Conservation (phyloP, 139 green algal genomes). For the Tetraselmis striata region DNA sequence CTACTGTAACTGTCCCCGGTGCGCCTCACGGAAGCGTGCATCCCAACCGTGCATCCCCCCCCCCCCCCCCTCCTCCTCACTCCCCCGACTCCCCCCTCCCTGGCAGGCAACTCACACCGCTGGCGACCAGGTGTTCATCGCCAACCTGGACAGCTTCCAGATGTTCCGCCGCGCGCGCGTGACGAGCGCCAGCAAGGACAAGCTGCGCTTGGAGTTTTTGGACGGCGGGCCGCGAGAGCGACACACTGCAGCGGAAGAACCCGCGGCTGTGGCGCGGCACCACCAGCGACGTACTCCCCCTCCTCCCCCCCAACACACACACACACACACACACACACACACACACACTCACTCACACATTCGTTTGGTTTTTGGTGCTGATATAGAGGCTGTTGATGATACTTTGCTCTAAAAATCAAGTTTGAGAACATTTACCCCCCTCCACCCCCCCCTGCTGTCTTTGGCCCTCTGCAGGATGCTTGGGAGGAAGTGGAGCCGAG, state of each 20-base stretch:
- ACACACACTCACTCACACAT: neutral
- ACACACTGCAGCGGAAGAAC: neutral
- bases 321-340: neutral
- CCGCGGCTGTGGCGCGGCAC: neutral
- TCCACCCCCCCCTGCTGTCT: no score
- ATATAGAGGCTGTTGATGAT: no score
- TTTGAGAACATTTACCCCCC: no score
- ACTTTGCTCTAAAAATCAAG: no score
- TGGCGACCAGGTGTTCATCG: neutral
- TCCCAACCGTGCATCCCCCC: neutral
- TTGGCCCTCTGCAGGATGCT: no score
- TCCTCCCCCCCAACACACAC: neutral
- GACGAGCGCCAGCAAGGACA: neutral
- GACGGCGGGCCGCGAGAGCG: neutral
- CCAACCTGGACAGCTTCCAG: neutral
- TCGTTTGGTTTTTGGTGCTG: no score
- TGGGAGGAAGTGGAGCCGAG: no score
- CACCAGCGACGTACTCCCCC: neutral
- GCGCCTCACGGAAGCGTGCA: neutral
- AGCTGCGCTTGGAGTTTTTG: neutral
- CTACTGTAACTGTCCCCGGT: neutral
- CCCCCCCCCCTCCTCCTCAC: neutral
- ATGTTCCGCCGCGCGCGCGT: neutral
- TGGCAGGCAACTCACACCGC: neutral
- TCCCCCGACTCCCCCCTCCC: no score